These are phyloP conservation scores for Quercus bicolor DNA, from an alignment of 306 rosid species.

Conservation along the genomic window DNA sequence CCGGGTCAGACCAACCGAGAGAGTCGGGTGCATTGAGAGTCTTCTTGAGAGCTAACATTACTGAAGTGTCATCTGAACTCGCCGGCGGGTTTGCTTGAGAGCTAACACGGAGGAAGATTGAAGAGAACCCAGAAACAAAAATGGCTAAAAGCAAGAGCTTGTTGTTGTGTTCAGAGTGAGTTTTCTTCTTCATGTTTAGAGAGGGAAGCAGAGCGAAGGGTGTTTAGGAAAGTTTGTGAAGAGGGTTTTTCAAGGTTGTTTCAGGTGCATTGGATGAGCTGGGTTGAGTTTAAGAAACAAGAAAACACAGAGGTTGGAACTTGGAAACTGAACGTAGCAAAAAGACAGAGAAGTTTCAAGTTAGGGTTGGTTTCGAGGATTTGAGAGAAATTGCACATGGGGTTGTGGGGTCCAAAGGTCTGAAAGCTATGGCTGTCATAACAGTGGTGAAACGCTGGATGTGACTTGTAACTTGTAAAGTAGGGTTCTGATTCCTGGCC, in stretches of 20 bases:
- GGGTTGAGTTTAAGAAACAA: not conserved
- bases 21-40: slow-evolving; percentile 38
- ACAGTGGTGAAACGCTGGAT: slow-evolving; percentile 17
- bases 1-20: slow-evolving; percentile 63
- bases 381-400: slow-evolving; percentile 38
- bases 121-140: slow-evolving; percentile 26
- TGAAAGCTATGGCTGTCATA: slow-evolving; percentile 24
- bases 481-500: not conserved
- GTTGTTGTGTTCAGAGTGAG: slow-evolving; percentile 11
- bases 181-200: slow-evolving; percentile 24
- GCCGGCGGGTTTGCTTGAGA: slow-evolving; percentile 41
- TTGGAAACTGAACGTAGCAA: not conserved
- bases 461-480: not conserved
- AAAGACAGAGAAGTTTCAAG: not conserved
- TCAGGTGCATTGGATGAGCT: not conserved
- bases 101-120: slow-evolving; percentile 4
- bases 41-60: slow-evolving; percentile 55
- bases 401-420: slow-evolving; percentile 32
- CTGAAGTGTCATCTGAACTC: slow-evolving; percentile 35
- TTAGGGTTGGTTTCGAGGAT: not conserved
- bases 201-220: not conserved
- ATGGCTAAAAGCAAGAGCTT: slow-evolving; percentile 7
- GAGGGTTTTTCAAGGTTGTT: not conserved
- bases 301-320: not conserved
- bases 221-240: not conserved